Percentiles rank a stretch among this genome's conserved stretches.
These are phyloP conservation scores for Monascus purpureus DNA, from an alignment of 495 filamentous ascomycete species.

Conservation along the genomic window DNA sequence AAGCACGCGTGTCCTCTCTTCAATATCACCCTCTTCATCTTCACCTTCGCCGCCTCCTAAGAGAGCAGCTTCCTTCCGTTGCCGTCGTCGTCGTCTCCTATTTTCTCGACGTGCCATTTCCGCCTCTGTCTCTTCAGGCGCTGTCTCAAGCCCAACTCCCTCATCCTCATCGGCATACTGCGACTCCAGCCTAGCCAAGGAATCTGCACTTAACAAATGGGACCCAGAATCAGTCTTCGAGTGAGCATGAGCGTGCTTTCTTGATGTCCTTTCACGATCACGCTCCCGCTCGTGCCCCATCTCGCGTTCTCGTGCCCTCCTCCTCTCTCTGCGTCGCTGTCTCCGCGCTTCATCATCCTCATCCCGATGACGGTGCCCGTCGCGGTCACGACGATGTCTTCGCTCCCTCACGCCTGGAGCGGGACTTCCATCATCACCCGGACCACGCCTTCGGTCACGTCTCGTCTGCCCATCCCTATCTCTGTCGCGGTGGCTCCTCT, in stretches of 20 bases:
- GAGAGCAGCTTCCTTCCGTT: slow-evolving; percentile 4
- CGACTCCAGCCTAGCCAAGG: too few relatives aligned
- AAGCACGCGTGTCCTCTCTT: slow-evolving; percentile 5
- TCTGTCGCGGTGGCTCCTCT: slow-evolving; percentile 15
- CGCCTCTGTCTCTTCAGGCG: too few relatives aligned
- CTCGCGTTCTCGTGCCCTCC: slow-evolving; percentile 10
- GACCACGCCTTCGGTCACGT: slow-evolving; percentile 1
- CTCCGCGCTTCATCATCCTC: slow-evolving; percentile 7
- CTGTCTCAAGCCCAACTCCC: slow-evolving; percentile 13
- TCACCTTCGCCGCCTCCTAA: slow-evolving; percentile 8
- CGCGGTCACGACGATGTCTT: slow-evolving; percentile 2
- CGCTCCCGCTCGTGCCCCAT: too few relatives aligned
- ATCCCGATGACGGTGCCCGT: slow-evolving; percentile 5
- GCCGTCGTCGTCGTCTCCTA: slow-evolving; percentile 2
- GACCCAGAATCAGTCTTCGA: too few relatives aligned
- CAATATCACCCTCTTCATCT: slow-evolving; percentile 4
- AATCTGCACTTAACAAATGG: too few relatives aligned
- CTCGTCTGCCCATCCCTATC: slow-evolving; percentile 17
- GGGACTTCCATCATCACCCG: slow-evolving; percentile 16
- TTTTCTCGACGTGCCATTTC: too few relatives aligned
- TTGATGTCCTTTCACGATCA: too few relatives aligned
- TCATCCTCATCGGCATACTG: too few relatives aligned
- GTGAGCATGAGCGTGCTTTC: too few relatives aligned
- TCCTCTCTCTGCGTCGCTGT: slow-evolving; percentile 7
- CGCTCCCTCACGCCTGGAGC: slow-evolving; percentile 10